phyloP scores from a whole-genome alignment of 805 yeast species.

The Lipomyces anomalus region DNA sequence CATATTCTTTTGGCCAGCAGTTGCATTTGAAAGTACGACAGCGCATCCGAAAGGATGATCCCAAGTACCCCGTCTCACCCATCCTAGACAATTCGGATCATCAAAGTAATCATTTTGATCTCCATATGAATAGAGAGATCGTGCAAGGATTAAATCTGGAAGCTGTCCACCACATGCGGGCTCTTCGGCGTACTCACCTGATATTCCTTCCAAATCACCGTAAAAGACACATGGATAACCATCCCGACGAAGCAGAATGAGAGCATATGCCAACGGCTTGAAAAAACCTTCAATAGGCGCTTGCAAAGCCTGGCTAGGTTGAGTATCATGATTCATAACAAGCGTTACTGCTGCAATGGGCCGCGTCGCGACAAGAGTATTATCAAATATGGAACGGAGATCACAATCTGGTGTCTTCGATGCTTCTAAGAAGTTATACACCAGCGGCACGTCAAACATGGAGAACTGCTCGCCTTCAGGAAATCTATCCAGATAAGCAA shows the following conservation, averaged over 20 bases:
- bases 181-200: slow-evolving; percentile 9
- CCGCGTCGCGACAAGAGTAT: slow-evolving; percentile 13
- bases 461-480: slow-evolving; percentile 8
- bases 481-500: slow-evolving; percentile 17
- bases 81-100: slow-evolving; percentile 18
- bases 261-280: slow-evolving; percentile 21
- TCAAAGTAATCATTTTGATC: slow-evolving; percentile 21
- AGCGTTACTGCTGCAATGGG: slow-evolving; percentile 20
- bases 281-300: slow-evolving; percentile 22
- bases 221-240: slow-evolving; percentile 24
- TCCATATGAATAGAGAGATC: slow-evolving; percentile 19
- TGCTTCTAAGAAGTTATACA: slow-evolving; percentile 20
- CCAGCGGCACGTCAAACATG: slow-evolving; percentile 22
- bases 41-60: slow-evolving; percentile 18
- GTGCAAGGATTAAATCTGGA: slow-evolving; percentile 16
- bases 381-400: slow-evolving; percentile 17
- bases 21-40: slow-evolving; percentile 19
- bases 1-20: slow-evolving; percentile 17
- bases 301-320: slow-evolving; percentile 21
- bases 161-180: slow-evolving; percentile 22
- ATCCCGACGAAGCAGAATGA: slow-evolving; percentile 17
- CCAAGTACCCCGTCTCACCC: slow-evolving; percentile 23
- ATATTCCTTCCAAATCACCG: slow-evolving; percentile 21
- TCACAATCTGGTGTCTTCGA: slow-evolving; percentile 15
- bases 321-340: slow-evolving; percentile 24